phyloP scores from a whole-genome alignment of 2,329 filamentous ascomycete species.

The Trichophyton benhamiae region DNA sequence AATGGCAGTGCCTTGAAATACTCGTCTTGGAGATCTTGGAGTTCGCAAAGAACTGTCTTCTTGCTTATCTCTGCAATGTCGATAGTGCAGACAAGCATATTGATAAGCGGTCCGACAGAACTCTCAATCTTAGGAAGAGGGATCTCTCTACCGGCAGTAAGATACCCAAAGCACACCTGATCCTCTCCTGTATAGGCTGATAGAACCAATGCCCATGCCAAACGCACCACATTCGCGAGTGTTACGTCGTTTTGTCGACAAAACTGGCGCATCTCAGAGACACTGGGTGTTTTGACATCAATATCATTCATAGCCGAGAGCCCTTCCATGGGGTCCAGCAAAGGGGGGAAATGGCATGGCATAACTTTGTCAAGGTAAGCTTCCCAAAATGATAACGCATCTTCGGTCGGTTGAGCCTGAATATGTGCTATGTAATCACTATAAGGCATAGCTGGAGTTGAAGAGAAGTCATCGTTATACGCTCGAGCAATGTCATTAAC shows the following conservation, averaged over 20 bases:
- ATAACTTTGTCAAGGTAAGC: constrained; percentile 14
- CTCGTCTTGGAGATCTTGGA: not conserved
- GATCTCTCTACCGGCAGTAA: constrained; percentile 23
- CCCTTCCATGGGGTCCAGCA: not conserved
- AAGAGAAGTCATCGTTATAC: constrained; percentile 18
- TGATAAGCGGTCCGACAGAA: constrained; percentile 32
- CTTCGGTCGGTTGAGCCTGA: constrained; percentile 6
- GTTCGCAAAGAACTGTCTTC: not conserved
- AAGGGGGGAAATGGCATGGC: constrained; percentile 13
- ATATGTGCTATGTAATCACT: constrained; percentile 27
- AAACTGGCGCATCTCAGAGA: constrained; percentile 10
- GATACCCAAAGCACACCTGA: constrained; percentile 21
- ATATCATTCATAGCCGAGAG: not conserved
- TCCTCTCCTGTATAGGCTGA: constrained; percentile 9
- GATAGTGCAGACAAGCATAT: constrained; percentile 21
- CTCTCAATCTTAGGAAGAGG: constrained; percentile 32
- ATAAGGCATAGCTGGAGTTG: constrained; percentile 21
- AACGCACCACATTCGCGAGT: constrained; percentile 16
- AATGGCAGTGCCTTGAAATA: constrained; percentile 19
- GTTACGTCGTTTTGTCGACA: constrained; percentile 9
- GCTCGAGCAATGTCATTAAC: constrained; percentile 25
- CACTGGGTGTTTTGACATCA: not conserved
- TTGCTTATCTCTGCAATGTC: not conserved
- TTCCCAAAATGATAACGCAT: constrained; percentile 16
- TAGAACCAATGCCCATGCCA: constrained; percentile 17